phyloP scores from a whole-genome alignment of 331 rosid genomes.

The Spiraea crenata region DNA sequence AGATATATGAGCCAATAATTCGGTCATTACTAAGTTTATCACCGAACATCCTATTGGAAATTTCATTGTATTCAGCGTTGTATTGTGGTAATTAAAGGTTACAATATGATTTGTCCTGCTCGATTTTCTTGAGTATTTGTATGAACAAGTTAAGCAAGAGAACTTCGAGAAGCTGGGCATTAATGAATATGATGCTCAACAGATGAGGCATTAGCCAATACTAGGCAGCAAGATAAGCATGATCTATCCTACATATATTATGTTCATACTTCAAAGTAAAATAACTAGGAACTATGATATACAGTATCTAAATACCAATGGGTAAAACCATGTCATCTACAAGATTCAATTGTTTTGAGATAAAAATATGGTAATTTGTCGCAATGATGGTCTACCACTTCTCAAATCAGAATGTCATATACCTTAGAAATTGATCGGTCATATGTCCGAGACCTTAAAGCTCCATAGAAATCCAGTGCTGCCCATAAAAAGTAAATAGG shows the following conservation, averaged over 20 bases:
- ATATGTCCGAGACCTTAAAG: constrained; percentile 85
- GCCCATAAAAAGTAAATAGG: constrained; percentile 27
- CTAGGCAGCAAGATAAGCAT: not conserved
- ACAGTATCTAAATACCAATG: not conserved
- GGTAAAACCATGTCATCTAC: not conserved
- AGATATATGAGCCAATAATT: not conserved
- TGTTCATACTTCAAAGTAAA: not conserved
- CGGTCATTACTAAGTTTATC: not conserved
- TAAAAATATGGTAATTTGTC: not conserved
- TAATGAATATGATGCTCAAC: not conserved
- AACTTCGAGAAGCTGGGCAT: not conserved
- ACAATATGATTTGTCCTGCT: not conserved
- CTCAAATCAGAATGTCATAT: constrained; percentile 21
- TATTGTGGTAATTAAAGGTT: not conserved
- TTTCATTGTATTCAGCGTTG: not conserved
- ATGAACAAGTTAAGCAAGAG: not conserved
- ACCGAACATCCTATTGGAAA: not conserved
- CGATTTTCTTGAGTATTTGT: not conserved
- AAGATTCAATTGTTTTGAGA: not conserved
- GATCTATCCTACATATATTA: not conserved
- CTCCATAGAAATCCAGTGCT: constrained; percentile 98
- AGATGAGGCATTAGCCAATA: not conserved
- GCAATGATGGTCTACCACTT: constrained; percentile 15
- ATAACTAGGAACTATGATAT: not conserved
- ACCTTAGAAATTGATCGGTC: constrained; percentile 83